Evolutionary conservation across 2,329 filamentous ascomycete species (phyloP).

Genomic region (Diplodia mutila): DNA sequence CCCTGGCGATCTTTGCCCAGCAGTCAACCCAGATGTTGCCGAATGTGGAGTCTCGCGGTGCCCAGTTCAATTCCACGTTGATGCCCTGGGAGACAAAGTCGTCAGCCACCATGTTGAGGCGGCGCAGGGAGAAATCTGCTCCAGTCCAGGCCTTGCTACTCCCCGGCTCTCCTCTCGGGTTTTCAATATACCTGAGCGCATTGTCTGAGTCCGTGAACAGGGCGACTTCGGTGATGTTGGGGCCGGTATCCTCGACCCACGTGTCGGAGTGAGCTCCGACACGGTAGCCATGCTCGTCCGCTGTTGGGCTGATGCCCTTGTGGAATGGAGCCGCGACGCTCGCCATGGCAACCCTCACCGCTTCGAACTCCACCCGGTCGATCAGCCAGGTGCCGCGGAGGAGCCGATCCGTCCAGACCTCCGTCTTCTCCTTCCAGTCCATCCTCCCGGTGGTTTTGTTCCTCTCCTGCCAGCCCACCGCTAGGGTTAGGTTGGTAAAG

Average conservation of each 20-base stretch:
- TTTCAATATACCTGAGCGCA: background rate
- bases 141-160: background rate
- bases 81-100: background rate
- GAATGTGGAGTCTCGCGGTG: background rate
- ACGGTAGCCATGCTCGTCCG: background rate
- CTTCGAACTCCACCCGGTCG: background rate
- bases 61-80: background rate
- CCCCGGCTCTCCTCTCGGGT: no score
- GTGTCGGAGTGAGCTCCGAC: background rate
- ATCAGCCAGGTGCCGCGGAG: background rate
- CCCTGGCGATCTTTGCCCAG: background rate
- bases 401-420: background rate
- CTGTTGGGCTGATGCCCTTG: background rate
- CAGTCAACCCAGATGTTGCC: background rate
- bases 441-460: background rate
- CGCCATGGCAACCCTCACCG: background rate
- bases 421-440: background rate
- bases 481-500: background rate
- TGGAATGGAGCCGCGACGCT: background rate
- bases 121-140: background rate
- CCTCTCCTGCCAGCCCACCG: background rate
- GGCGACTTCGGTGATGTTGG: background rate
- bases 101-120: background rate
- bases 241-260: background rate
- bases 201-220: background rate